Base-by-base conservation (phyloP, 108 stramenopile species). In the Cyclotella baltica region DNA sequence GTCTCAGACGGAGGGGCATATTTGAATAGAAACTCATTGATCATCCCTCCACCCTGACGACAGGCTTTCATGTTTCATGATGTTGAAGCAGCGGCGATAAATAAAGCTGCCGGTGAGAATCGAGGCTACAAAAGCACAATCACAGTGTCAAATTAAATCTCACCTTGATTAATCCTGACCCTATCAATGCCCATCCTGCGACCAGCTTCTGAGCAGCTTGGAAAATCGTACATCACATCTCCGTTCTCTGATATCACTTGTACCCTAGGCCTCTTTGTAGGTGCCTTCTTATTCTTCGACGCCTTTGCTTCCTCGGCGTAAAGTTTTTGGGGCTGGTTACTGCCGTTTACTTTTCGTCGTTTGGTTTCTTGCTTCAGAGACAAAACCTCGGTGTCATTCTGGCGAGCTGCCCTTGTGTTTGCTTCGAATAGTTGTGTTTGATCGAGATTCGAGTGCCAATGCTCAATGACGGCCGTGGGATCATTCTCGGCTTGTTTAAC, bases 281-380 rank as follows among this genome's bases (percentile, higher is more conserved):
- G 13, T 47, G 65, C 6, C 0, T 31, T 13, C 1, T 31, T 38
- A 52, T 52, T 46, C 30, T 43, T 65, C 20, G 40, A 2, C 31
- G 13, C 34, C 0, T 52, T 68, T 34, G 27, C 46, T 3, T 46
- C 37, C 15, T 25, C 6, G 30, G 13, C 23, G n/a, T 33, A 52
- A 27, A 10, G 50, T n/a, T 68, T 68, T 18, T 52, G 67, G 18
- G 67, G 50, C 33, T 68, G 15, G 9, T 22, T 30, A 16, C 46
- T 25, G 67, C 67, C 29, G 47, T 46, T 31, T 15, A 53, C 40
- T 52, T 68, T 68, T 40, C 66, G 48, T 67, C 66, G 66, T 22
- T 67, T 67, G 46, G 47, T 34, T 53, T 68, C 50, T 10, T 68
- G 67, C 30, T 22, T 68, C 23, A 20, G 50, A 25, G 18, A 0